Evolutionary conservation across 2,329 filamentous ascomycete genomes (phyloP).

Genomic region (Neonectria coccinea): DNA sequence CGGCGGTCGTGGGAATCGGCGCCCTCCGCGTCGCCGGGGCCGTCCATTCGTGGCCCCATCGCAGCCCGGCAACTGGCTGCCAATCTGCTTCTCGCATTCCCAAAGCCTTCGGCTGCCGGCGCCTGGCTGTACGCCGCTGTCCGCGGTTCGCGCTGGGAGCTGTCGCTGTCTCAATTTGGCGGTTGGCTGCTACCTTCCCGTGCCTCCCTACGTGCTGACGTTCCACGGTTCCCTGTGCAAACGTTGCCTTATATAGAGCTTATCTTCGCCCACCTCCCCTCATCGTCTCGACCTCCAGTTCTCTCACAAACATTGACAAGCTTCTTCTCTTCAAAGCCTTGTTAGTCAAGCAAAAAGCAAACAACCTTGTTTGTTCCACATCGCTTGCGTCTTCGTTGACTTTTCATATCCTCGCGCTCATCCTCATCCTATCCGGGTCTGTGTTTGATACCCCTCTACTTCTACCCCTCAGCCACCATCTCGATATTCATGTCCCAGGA

Average conservation of each 20-base stretch:
- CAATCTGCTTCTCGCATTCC: slow-evolving; percentile 24
- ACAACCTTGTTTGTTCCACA: slow-evolving; percentile 12
- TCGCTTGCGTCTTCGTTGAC: slow-evolving; percentile 3
- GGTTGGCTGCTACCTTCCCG: slow-evolving; percentile 15
- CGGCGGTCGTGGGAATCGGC: slow-evolving; percentile 42
- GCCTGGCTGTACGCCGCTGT: slow-evolving; percentile 41
- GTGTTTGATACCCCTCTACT: slow-evolving; percentile 19
- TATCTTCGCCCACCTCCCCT: slow-evolving; percentile 20
- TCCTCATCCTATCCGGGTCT: background rate
- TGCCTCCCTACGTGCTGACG: slow-evolving; percentile 15
- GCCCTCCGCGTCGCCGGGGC: slow-evolving; percentile 43
- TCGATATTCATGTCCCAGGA: slow-evolving; percentile 28
- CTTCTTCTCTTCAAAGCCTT: slow-evolving; percentile 17
- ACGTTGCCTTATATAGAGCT: slow-evolving; percentile 26
- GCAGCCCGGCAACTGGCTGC: slow-evolving; percentile 36
- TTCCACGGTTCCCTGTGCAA: slow-evolving; percentile 7
- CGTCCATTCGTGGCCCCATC: slow-evolving; percentile 42
- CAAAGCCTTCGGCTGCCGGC: slow-evolving; percentile 40
- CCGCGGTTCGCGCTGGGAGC: slow-evolving; percentile 35
- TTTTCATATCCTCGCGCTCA: slow-evolving; percentile 8
- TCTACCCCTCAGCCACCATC: slow-evolving; percentile 18
- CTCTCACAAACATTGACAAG: slow-evolving; percentile 9
- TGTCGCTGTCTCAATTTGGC: slow-evolving; percentile 29
- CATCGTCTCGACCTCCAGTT: slow-evolving; percentile 1
- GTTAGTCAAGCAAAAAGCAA: slow-evolving; percentile 13